Evolutionary conservation across 2,329 filamentous ascomycete species (phyloP).

Genomic region (Furcasterigmium sp.): DNA sequence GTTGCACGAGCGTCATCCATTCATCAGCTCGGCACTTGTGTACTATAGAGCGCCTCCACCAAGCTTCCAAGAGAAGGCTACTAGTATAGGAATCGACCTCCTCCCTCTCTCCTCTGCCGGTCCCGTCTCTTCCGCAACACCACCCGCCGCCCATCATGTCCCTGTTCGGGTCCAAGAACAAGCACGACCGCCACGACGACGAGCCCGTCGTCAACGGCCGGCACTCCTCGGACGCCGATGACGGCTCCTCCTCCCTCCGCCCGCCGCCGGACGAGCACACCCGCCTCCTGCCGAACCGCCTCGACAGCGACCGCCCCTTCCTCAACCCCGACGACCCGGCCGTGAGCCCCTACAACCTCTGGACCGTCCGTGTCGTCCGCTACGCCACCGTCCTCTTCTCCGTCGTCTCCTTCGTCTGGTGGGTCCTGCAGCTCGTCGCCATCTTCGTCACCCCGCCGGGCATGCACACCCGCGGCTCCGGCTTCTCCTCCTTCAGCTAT

Average conservation of each 20-base stretch:
- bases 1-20: too few species aligned
- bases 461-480: conserved; percentile 82
- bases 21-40: too few species aligned
- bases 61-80: neutral
- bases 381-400: conserved; percentile 75
- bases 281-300: conserved; percentile 64
- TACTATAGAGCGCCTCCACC: too few species aligned
- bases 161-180: conserved; percentile 1
- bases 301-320: conserved; percentile 38
- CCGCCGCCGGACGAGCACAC: conserved; percentile 46
- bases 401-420: conserved; percentile 79
- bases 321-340: conserved; percentile 38
- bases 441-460: conserved; percentile 87
- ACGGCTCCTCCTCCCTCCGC: conserved; percentile 7
- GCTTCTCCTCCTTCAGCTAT: conserved; percentile 85
- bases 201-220: neutral
- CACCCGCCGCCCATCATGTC: neutral
- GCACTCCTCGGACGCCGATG: neutral
- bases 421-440: conserved; percentile 82
- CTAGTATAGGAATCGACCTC: neutral
- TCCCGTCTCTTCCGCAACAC: neutral
- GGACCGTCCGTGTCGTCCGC: conserved; percentile 77
- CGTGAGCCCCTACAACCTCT: conserved; percentile 87
- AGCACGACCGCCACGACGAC: conserved; percentile 1
- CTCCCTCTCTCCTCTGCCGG: neutral